phyloP scores from a whole-genome alignment of 345 rosid genomes.

The Salix brachista region DNA sequence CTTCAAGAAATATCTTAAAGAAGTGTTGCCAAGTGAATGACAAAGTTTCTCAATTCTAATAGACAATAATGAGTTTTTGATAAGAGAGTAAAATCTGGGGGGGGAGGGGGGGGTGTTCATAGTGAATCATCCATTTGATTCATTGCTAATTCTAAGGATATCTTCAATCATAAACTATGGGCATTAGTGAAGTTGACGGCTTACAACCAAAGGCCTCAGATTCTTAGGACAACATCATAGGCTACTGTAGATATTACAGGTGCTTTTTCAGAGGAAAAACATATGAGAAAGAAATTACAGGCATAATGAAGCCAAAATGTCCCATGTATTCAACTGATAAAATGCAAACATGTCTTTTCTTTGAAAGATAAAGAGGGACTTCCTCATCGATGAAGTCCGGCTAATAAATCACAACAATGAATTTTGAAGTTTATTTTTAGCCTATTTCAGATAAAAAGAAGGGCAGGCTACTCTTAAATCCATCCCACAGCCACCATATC shows the following conservation, averaged over 20 bases:
- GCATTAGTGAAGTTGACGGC: not conserved
- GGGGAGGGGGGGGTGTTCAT: not conserved
- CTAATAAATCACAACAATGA: not conserved
- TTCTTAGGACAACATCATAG: not conserved
- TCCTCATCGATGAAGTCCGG: not conserved
- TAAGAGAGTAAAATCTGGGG: not conserved
- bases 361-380: not conserved
- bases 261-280: not conserved
- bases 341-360: not conserved
- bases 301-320: not conserved
- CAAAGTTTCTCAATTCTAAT: not conserved
- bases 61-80: not conserved
- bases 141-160: not conserved
- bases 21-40: not conserved
- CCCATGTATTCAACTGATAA: not conserved
- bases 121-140: not conserved
- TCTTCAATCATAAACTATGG: not conserved
- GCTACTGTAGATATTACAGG: not conserved
- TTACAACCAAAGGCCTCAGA: not conserved
- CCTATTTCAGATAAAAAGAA: not conserved
- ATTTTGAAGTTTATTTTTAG: not conserved
- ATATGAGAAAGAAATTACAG: not conserved
- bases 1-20: not conserved
- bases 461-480: not conserved
- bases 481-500: not conserved